Evolutionary conservation across 129 eudicot species (phyloP), one percentile per base, ranked within the genome.

Genomic region (Escallonia rubra): DNA sequence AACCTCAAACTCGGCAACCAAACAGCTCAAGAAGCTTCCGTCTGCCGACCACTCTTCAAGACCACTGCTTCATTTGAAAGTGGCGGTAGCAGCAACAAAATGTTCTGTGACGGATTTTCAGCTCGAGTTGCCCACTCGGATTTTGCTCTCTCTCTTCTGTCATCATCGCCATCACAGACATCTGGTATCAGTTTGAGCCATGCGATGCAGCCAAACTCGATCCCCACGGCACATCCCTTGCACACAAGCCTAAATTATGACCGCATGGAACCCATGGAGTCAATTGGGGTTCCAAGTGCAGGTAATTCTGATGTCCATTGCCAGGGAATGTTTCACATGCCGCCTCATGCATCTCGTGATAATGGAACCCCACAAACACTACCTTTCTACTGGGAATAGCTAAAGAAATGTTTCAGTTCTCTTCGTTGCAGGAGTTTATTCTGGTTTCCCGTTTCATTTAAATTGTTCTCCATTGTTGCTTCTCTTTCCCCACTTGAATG

Each of bases 141-240:
- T 74, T 79, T 79, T 79, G 87, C 84, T 83, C 87, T 83, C 87
- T 83, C 87, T 83, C 87, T 83, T 83, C 87, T 83, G 87, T 83
- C 87, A 83, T 79, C 87, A 69, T 79, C 85, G 59, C 74, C 84
- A 39, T 63, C 81, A 38, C 88, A 69, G 56, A 72, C 82, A 62
- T 72, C 84, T 10, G 71, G 76, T 76, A 59, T 79, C 16, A 64
- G 80, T 41, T 48, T 67, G 46, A 76, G 16, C 78, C 81, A 72
- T 60, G 81, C 66, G 64, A 61, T 79, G 72, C 72, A 61, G 40
- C 57, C 81, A 13, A 67, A 64, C 68, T 72, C 81, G 13, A 75
- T 76, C 57, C 39, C 77, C 4, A 66, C 58, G 4, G 57, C 72
- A 66, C 71, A 73, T 56, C 74, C 62, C 53, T 43, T 83, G 49